Conservation (phyloP, 352 stramenopile species). For the Blastocystis sp. region DNA sequence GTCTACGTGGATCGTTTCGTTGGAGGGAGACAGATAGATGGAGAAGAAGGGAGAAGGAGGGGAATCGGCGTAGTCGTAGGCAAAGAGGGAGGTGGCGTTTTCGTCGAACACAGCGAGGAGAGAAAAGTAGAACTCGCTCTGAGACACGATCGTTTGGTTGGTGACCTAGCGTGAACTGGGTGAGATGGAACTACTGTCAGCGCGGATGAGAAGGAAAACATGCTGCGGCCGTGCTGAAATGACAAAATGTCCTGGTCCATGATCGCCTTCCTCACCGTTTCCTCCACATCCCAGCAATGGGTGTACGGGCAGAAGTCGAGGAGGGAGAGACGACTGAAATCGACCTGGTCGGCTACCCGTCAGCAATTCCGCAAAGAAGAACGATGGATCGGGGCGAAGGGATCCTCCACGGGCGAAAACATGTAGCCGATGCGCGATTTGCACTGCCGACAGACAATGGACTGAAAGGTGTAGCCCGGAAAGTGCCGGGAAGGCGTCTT, state of each 20-base stretch:
- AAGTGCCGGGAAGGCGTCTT: constrained; percentile 39
- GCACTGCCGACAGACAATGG: constrained; percentile 24
- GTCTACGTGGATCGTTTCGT: constrained; percentile 32
- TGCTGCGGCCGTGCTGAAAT: neutral
- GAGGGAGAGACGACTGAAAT: neutral
- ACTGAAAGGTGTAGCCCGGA: constrained; percentile 2
- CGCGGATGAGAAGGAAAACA: constrained; percentile 8
- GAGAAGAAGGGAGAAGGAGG: constrained; percentile 33
- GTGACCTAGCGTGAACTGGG: constrained; percentile 4
- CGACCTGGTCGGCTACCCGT: neutral
- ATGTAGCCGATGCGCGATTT: constrained; percentile 20
- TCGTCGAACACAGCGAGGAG: constrained; percentile 3
- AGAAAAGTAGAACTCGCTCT: constrained; percentile 6
- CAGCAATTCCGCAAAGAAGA: neutral
- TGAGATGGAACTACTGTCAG: neutral
- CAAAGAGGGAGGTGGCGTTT: constrained; percentile 10
- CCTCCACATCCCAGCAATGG: constrained; percentile 26
- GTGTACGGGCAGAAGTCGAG: constrained; percentile 43
- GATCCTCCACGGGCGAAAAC: constrained; percentile 20
- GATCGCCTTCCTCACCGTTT: neutral
- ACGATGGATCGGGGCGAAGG: neutral
- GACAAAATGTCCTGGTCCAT: neutral
- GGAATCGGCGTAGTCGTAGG: constrained; percentile 16
- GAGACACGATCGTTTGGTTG: constrained; percentile 1
- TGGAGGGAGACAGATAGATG: constrained; percentile 13